phyloP scores from a whole-genome alignment of 805 yeast genomes.

The Debaryomyces maramus region DNA sequence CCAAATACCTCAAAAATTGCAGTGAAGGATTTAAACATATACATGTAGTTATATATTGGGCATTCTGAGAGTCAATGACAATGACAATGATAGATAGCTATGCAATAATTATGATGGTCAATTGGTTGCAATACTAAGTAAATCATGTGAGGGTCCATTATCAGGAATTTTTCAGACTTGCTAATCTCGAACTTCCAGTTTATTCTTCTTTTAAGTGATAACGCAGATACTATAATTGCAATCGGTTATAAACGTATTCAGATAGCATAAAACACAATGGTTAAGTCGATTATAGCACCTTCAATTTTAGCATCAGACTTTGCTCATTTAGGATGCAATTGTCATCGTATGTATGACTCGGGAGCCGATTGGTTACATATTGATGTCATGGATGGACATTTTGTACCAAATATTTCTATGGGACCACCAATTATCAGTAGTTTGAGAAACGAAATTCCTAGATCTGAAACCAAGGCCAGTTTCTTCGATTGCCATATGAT shows the following conservation, averaged over 20 bases:
- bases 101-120: too few species aligned
- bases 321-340: constrained; percentile 83
- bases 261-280: constrained; percentile 45
- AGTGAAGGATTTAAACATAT: too few species aligned
- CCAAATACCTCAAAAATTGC: too few species aligned
- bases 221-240: not conserved
- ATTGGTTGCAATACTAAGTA: too few species aligned
- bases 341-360: constrained; percentile 73
- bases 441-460: constrained; percentile 75
- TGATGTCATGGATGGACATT: constrained; percentile 98
- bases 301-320: constrained; percentile 92
- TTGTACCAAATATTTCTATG: constrained; percentile 92
- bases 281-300: constrained; percentile 86
- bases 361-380: constrained; percentile 97
- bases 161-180: not conserved
- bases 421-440: constrained; percentile 89
- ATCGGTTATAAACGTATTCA: not conserved
- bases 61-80: too few species aligned
- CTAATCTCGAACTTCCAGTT: not conserved
- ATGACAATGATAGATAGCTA: too few species aligned
- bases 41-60: too few species aligned
- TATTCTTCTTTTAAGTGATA: not conserved
- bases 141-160: not conserved
- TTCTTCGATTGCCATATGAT: constrained; percentile 97
- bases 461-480: constrained; percentile 48